Evolutionary conservation across 1,139 yeast genomes (phyloP).

Genomic region (Taphrina flavorubra): DNA sequence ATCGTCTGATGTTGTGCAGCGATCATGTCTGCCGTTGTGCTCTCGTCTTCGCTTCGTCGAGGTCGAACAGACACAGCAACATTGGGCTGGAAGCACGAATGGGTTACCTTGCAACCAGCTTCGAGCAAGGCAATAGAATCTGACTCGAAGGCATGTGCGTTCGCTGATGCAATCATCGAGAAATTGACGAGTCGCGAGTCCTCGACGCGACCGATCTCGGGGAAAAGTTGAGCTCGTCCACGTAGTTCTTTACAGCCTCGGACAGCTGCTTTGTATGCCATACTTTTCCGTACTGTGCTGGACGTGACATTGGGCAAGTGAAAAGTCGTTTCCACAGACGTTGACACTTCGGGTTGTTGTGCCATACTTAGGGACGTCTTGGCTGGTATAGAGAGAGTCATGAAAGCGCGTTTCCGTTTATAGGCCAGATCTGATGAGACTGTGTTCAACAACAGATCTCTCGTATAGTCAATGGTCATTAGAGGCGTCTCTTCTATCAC

Average conservation of each 20-base stretch:
- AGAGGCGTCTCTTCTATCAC: conserved; percentile 30
- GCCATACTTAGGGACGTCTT: conserved; percentile 18
- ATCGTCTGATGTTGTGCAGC: background rate
- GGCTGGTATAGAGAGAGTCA: conserved; percentile 28
- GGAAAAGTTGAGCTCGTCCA: conserved; percentile 1
- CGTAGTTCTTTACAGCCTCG: conserved; percentile 18
- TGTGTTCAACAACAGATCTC: conserved; percentile 1
- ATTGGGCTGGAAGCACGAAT: conserved; percentile 30
- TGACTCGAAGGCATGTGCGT: conserved; percentile 29
- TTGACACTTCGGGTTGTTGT: background rate
- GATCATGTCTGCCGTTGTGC: background rate
- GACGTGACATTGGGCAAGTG: conserved; percentile 3
- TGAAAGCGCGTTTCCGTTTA: conserved; percentile 34
- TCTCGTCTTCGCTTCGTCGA: background rate
- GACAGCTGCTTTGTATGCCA: conserved; percentile 30
- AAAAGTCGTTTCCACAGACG: background rate
- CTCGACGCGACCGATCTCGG: conserved; percentile 7
- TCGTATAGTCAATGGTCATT: conserved; percentile 20
- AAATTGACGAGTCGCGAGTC: conserved; percentile 17
- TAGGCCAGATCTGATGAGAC: conserved; percentile 1
- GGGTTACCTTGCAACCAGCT: conserved; percentile 28
- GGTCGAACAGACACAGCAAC: conserved; percentile 30
- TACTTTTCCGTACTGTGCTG: background rate
- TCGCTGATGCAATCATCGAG: conserved; percentile 23
- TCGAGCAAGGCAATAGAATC: conserved; percentile 20